These are phyloP conservation scores for Calcarisporium arbuscula DNA, from an alignment of 2,329 filamentous ascomycete species.

Conservation along the genomic window DNA sequence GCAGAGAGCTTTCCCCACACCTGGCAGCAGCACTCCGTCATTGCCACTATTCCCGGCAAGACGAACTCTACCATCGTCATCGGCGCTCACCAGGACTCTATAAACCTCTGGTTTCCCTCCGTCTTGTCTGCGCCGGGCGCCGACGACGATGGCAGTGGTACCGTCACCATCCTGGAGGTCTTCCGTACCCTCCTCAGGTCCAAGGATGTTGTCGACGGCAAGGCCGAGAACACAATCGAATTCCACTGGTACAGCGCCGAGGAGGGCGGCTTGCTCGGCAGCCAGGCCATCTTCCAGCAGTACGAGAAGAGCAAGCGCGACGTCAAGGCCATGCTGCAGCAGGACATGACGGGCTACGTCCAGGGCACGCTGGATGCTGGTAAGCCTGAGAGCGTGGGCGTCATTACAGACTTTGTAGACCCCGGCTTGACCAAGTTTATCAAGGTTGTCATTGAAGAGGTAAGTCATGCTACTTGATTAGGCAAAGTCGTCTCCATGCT, in stretches of 20 bases:
- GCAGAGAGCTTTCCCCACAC: constrained; percentile 71
- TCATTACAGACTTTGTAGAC: constrained; percentile 90
- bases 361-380: constrained; percentile 78
- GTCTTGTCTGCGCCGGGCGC: constrained; percentile 81
- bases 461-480: constrained; percentile 9
- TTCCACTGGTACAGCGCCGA: constrained; percentile 97
- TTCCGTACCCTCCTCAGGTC: constrained; percentile 73
- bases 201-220: constrained; percentile 62
- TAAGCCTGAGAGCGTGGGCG: constrained; percentile 76
- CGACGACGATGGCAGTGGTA: constrained; percentile 92
- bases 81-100: constrained; percentile 90
- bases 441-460: constrained; percentile 71
- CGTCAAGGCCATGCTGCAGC: constrained; percentile 94
- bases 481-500: not conserved
- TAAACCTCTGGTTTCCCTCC: constrained; percentile 84
- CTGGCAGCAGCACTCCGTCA: constrained; percentile 88
- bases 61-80: constrained; percentile 81
- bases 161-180: constrained; percentile 90
- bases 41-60: constrained; percentile 83
- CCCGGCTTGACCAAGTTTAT: constrained; percentile 78
- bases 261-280: constrained; percentile 80
- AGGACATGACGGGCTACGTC: constrained; percentile 94
- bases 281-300: constrained; percentile 78
- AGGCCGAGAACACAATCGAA: constrained; percentile 79
- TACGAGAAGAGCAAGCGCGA: constrained; percentile 70